phyloP scores from a whole-genome alignment of 2,329 filamentous ascomycete species.

The Apiospora koreana region DNA sequence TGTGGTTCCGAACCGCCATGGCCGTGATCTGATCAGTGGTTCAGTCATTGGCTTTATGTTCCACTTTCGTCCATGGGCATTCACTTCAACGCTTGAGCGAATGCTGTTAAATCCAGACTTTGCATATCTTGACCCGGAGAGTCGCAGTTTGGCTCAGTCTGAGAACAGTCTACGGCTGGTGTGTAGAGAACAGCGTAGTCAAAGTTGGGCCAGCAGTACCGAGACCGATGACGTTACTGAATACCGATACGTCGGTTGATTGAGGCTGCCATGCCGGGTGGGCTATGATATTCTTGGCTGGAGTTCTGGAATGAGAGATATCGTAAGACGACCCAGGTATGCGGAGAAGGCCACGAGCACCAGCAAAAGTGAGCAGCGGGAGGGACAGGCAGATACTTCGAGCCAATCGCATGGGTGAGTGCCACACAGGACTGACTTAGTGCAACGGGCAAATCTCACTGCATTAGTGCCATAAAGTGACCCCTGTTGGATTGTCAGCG shows the following conservation, averaged over 20 bases:
- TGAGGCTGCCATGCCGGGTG: neutral
- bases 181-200: neutral
- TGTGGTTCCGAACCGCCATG: neutral
- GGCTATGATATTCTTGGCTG: neutral
- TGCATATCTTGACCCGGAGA: neutral
- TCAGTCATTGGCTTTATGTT: neutral
- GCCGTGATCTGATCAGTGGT: neutral
- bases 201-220: neutral
- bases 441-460: neutral
- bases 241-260: neutral
- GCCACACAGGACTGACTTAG: neutral
- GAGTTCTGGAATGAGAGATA: neutral
- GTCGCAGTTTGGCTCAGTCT: neutral
- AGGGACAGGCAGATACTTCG: neutral
- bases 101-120: neutral
- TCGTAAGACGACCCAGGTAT: neutral
- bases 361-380: neutral
- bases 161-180: neutral
- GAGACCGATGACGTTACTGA: neutral
- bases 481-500: constrained; percentile 1
- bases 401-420: neutral
- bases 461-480: neutral
- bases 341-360: neutral
- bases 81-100: neutral
- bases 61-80: neutral